Base-by-base conservation (phyloP, 257 asterid genomes). In the Leptodermis oblonga region DNA sequence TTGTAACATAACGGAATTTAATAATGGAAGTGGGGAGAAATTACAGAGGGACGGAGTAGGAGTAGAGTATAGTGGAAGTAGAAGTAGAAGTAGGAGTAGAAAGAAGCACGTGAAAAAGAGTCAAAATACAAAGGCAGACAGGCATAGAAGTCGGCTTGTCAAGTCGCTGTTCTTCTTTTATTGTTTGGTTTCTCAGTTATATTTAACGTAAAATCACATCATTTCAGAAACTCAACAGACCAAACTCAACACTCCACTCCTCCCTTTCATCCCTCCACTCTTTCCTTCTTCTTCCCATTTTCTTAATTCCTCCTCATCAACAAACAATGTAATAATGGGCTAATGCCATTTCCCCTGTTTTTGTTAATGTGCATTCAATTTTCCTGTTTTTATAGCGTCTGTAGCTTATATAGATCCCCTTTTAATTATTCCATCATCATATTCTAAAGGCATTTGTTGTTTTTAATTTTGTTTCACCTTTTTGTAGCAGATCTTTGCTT, bases 141-240 rank as follows among this genome's bases (percentile, higher is more conserved):
- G 66, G 28, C 78, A 71, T 56, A 49, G 76, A 80, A 68, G 82
- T 46, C 74, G 75, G 85, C 75, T 51, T 70, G 92, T 86, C 86
- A 78, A 80, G 86, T 86, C 89, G 83, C 81, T 86, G 86, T 80
- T 79, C 30, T 75, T 65, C 64, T 54, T 84, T 70, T 56, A 30
- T 55, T 49, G 30, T 34, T 65, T n/a, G n/a, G n/a, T 54, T 59
- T 61, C 51, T 58, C 77, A 71, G 81, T 12, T 62, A 62, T 69
- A 73, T 76, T 86, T 74, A 83, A 77, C 79, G 79, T 80, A 70
- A 76, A 79, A 82, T 84, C 92, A 79, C 86, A 82, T 84, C 92
- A 73, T 67, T 73, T 80, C 86, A 75, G 80, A 72, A n/a, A 11
- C 63, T 73, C 78, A 70, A 67, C 18, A 51, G 41, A 59, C 67